Conservation (phyloP, 768 basidiomycete species). For the Cantharellus cinnabarinus region DNA sequence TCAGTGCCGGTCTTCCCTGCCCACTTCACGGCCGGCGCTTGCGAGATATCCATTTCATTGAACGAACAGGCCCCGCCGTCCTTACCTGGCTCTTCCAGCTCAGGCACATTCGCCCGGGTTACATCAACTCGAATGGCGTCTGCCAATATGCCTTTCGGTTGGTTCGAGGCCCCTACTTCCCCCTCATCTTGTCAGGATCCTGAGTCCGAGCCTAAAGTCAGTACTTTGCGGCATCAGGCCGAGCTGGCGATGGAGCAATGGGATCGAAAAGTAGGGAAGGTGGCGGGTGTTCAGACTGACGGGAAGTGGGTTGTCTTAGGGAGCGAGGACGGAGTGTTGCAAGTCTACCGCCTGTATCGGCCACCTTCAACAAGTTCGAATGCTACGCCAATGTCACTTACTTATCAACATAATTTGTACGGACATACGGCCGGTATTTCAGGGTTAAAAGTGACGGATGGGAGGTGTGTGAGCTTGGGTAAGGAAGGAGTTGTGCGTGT, state of each 20-base stretch:
- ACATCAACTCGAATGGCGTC: not conserved
- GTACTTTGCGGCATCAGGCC: not conserved
- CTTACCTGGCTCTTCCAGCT: not conserved
- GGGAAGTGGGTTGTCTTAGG: constrained; percentile 73
- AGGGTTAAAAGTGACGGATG: constrained; percentile 55
- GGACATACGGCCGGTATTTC: constrained; percentile 49
- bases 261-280: constrained; percentile 47
- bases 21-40: constrained; percentile 62
- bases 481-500: constrained; percentile 60
- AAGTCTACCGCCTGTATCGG: constrained; percentile 44
- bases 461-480: constrained; percentile 59
- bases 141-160: not conserved
- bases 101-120: not conserved
- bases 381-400: constrained; percentile 17
- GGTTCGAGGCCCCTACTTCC: constrained; percentile 33
- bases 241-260: constrained; percentile 39
- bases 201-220: constrained; percentile 24
- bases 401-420: constrained; percentile 48
- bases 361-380: constrained; percentile 28
- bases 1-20: constrained; percentile 57
- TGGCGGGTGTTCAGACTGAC: constrained; percentile 62
- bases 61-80: not conserved
- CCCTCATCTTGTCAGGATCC: constrained; percentile 27
- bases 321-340: constrained; percentile 22
- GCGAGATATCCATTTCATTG: constrained; percentile 46